These are phyloP conservation scores for Artomyces pyxidatus DNA, from an alignment of 768 basidiomycete genomes.

Conservation along the genomic window DNA sequence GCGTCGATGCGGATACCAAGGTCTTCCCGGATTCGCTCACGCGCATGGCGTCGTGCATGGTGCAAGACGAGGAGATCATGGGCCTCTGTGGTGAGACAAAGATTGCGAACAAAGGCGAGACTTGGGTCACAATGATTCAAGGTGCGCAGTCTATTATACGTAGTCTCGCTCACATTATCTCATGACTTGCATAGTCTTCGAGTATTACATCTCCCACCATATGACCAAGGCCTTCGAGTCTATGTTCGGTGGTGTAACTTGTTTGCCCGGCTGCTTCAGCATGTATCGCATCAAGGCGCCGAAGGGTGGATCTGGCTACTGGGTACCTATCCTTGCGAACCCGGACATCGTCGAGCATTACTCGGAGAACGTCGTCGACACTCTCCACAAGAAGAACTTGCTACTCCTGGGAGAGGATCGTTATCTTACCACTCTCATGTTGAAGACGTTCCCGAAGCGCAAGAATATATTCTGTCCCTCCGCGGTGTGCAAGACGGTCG, in stretches of 20 bases:
- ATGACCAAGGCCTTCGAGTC: constrained; percentile 99
- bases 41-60: constrained; percentile 94
- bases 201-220: constrained; percentile 99
- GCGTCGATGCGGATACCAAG: constrained; percentile 97
- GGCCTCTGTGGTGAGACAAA: constrained; percentile 99
- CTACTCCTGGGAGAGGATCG: constrained; percentile 98
- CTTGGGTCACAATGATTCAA: constrained; percentile 99
- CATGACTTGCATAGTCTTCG: constrained; percentile 62
- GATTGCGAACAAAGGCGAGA: constrained; percentile 98
- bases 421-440: constrained; percentile 92
- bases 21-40: constrained; percentile 98
- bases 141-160: constrained; percentile 41
- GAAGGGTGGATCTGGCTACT: constrained; percentile 92
- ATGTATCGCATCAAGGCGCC: constrained; percentile 99
- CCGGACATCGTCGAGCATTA: constrained; percentile 99
- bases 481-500: constrained; percentile 97
- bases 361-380: constrained; percentile 99
- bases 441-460: constrained; percentile 98
- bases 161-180: not conserved
- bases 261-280: constrained; percentile 97
- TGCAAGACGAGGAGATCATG: constrained; percentile 97
- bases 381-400: constrained; percentile 98
- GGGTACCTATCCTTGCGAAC: constrained; percentile 98
- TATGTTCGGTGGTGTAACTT: constrained; percentile 99
- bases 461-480: constrained; percentile 99